Evolutionary conservation across 805 yeast species (phyloP).

Genomic region (Nakazawaea anatomiae): DNA sequence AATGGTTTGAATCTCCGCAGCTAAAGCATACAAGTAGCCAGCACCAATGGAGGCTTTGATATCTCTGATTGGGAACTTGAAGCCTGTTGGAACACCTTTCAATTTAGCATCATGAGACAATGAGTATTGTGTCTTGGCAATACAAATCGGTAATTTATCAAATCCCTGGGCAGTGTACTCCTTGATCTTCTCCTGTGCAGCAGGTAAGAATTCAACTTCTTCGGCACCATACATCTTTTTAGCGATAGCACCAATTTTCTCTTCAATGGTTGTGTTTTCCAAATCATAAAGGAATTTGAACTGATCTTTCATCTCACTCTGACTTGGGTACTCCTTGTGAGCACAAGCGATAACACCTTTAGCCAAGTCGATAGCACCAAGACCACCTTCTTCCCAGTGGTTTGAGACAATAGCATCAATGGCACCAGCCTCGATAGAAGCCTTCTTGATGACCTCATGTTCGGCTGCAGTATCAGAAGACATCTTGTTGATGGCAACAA

Average conservation of each 20-base stretch:
- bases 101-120: constrained; percentile 88
- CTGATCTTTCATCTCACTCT: constrained; percentile 31
- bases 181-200: constrained; percentile 77
- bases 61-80: constrained; percentile 90
- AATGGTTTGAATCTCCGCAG: constrained; percentile 95
- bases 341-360: constrained; percentile 75
- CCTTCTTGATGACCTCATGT: constrained; percentile 70
- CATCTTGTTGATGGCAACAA: constrained; percentile 90
- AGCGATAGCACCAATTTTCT: constrained; percentile 75
- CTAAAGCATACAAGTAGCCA: constrained; percentile 92
- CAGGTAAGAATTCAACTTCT: constrained; percentile 72
- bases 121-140: constrained; percentile 97
- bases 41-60: constrained; percentile 95
- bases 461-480: constrained; percentile 78
- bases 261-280: constrained; percentile 62
- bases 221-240: constrained; percentile 91
- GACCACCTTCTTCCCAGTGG: constrained; percentile 96
- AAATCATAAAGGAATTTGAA: constrained; percentile 67
- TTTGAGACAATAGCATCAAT: constrained; percentile 82
- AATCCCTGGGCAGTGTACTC: constrained; percentile 83
- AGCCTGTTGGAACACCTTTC: constrained; percentile 94
- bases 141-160: constrained; percentile 87
- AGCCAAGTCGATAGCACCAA: constrained; percentile 82
- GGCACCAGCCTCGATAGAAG: constrained; percentile 89
- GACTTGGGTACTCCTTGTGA: constrained; percentile 30